These are phyloP conservation scores for Botrytis medusae DNA, from an alignment of 2,329 filamentous ascomycete genomes.

Conservation along the genomic window DNA sequence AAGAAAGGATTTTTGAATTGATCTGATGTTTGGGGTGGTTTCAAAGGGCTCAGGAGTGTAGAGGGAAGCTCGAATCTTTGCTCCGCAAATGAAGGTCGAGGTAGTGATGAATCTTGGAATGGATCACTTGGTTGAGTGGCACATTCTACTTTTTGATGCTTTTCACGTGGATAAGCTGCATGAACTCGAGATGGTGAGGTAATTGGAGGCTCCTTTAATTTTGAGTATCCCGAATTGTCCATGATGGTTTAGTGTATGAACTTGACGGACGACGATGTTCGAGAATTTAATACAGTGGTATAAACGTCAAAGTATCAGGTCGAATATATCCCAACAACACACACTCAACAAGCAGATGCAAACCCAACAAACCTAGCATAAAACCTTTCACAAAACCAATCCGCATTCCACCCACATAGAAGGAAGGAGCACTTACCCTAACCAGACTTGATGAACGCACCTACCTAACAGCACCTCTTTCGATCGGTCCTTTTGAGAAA, in stretches of 20 bases:
- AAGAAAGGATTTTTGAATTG: conserved; percentile 25
- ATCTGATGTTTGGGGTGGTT: background rate
- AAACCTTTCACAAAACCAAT: too few relatives aligned
- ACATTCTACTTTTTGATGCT: conserved; percentile 22
- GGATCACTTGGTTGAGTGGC: conserved; percentile 1
- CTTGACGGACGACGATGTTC: too few relatives aligned
- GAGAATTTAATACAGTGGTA: too few relatives aligned
- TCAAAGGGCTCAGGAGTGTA: background rate
- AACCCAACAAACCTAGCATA: background rate
- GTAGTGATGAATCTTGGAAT: background rate
- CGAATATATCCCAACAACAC: too few relatives aligned
- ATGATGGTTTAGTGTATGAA: background rate
- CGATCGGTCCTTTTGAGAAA: background rate
- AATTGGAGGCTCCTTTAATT: conserved; percentile 16
- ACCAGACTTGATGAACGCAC: background rate
- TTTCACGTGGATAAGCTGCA: conserved; percentile 20
- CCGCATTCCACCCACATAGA: background rate
- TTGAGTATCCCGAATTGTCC: conserved; percentile 20
- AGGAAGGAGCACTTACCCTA: background rate
- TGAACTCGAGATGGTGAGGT: conserved; percentile 19
- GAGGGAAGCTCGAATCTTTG: conserved; percentile 13
- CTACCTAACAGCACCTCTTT: background rate
- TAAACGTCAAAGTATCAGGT: background rate
- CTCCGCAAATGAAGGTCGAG: conserved; percentile 1
- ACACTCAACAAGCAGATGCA: background rate